Conservation (phyloP, 2,329 filamentous ascomycete genomes). For the Stemphylium lycopersici region DNA sequence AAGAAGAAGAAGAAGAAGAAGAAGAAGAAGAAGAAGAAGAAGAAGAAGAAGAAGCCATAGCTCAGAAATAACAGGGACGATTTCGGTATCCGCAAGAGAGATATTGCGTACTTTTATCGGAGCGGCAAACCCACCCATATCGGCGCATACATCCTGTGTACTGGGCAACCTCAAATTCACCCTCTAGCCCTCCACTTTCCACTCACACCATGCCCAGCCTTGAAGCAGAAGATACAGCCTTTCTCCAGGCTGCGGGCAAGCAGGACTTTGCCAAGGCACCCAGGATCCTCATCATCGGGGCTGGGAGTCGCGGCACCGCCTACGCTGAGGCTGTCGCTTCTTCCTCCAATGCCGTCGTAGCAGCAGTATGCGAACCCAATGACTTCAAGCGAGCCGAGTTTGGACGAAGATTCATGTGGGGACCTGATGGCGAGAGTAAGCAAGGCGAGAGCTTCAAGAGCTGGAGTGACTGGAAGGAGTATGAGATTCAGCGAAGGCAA, state of each 20-base stretch:
- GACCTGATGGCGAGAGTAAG: slow-evolving; percentile 49
- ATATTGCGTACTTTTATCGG: too few species aligned
- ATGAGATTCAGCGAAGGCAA: slow-evolving; percentile 68
- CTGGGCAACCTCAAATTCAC: background rate
- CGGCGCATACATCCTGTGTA: too few species aligned
- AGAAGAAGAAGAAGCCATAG: too few species aligned
- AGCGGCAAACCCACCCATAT: too few species aligned
- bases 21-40: too few species aligned
- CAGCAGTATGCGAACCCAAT: slow-evolving; percentile 81
- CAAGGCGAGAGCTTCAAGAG: slow-evolving; percentile 72
- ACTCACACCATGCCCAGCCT: background rate
- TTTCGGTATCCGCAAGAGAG: too few species aligned
- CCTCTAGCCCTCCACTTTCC: too few species aligned
- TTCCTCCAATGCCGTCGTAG: slow-evolving; percentile 64
- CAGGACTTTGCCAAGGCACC: slow-evolving; percentile 33
- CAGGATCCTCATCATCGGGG: slow-evolving; percentile 48
- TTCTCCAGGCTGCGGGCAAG: slow-evolving; percentile 24
- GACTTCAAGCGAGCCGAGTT: slow-evolving; percentile 76
- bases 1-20: too few species aligned
- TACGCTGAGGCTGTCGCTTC: slow-evolving; percentile 38
- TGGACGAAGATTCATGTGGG: slow-evolving; percentile 76
- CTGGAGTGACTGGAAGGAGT: slow-evolving; percentile 79
- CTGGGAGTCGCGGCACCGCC: slow-evolving; percentile 46
- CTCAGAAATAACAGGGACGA: too few species aligned
- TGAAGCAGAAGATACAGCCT: slow-evolving; percentile 7